phyloP scores from a whole-genome alignment of 192 early-diverging fungal genomes.

The Chytriomyces hyalinus region DNA sequence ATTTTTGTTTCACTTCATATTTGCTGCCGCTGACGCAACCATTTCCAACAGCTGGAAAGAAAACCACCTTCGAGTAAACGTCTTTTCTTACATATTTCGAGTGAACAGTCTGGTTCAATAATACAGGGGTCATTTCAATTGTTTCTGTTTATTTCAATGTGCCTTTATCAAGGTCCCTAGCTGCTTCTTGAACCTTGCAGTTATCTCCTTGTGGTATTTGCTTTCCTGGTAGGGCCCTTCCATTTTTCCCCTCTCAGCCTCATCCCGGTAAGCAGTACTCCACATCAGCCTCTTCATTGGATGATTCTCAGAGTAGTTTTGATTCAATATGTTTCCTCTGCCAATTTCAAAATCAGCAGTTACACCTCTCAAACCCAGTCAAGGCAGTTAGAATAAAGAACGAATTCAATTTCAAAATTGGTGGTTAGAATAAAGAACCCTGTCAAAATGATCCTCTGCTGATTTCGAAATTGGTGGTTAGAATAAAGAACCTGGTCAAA shows the following conservation, averaged over 20 bases:
- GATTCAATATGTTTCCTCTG: too few species aligned
- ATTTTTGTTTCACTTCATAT: neutral
- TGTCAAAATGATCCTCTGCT: too few species aligned
- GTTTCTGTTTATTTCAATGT: neutral
- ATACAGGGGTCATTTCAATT: neutral
- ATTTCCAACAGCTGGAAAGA: constrained; percentile 38
- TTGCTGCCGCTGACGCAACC: neutral
- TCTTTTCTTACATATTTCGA: neutral
- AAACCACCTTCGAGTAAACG: constrained; percentile 44
- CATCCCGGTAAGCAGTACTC: constrained; percentile 34
- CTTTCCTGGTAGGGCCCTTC: neutral
- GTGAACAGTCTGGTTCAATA: neutral
- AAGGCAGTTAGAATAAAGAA: too few species aligned
- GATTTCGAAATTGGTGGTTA: too few species aligned
- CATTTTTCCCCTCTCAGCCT: constrained; percentile 29
- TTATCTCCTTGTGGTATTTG: neutral
- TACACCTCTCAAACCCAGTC: too few species aligned
- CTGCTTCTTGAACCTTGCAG: neutral
- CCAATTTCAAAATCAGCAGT: too few species aligned
- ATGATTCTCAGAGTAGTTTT: constrained; percentile 29
- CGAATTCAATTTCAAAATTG: too few species aligned
- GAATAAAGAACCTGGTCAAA: too few species aligned
- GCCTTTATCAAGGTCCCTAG: neutral
- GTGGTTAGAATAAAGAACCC: too few species aligned
- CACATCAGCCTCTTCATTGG: constrained; percentile 38